Base-by-base conservation (phyloP, 768 basidiomycete genomes). In the Trametes cubensis region DNA sequence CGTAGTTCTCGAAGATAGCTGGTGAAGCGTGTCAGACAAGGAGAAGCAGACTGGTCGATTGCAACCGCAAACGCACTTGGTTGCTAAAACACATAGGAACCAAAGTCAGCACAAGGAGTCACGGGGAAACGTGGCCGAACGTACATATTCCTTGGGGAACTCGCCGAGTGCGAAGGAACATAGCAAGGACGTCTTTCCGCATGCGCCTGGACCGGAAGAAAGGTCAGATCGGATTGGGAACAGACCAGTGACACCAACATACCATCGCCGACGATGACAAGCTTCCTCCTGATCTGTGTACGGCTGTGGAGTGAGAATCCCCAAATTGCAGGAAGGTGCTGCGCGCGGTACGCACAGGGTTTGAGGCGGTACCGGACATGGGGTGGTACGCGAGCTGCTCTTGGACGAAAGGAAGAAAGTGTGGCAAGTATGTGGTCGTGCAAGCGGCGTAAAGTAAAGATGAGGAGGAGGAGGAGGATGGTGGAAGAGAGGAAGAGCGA, bases 1-100 rank as follows among this genome's bases (percentile, higher is more conserved):
- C 96, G 77, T 96, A 98, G 73, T 98, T 99, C 76, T 98, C 95
- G 71, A 98, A 98, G 53, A 98, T 90, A 67, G 95, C 95, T 95
- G 74, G 41, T 63, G 58, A 63, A 47, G 20, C 40, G 52, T 48
- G 55, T 65, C 25, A 61, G n/a, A 18, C 21, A 39, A 41, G 20
- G n/a, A 21, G 5, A 41, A 23, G 5, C 30, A 23, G 4, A 18
- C 48, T 17, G 20, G 25, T 6, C 18, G 47, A 18, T 45, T n/a
- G 21, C 20, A 4, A 10, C 23, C 1, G 41, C 40, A 55, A 53
- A 34, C 21, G 40, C 39, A 81, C 81, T 84, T 55, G 82, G 79
- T 79, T 83, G 80, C 81, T 83, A 28, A 1, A 50, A 46, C 6
- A n/a, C 14, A 11, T 13, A 1, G 17, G 6, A 8, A 28, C 18